A percentile compares a stretch with the other conserved stretches of the same genome.
phyloP scores from a whole-genome alignment of 768 basidiomycete species.

The Clavulina sp. region DNA sequence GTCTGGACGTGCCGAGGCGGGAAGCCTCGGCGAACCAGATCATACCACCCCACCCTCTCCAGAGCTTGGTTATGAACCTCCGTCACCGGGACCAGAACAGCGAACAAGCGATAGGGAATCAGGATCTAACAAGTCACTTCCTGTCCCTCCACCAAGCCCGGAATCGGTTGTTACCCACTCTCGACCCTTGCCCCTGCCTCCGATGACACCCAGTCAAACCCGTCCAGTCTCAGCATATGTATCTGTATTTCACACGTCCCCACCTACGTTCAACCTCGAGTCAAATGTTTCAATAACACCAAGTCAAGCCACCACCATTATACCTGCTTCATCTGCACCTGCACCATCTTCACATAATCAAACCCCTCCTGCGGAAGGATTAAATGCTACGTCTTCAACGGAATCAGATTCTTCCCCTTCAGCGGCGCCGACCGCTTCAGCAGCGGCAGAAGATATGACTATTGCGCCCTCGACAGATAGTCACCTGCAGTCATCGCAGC shows the following conservation, averaged over 20 bases:
- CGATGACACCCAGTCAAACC: background rate
- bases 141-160: no score
- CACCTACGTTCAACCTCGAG: background rate
- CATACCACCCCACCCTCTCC: background rate
- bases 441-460: background rate
- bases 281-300: background rate
- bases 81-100: no score
- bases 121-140: no score
- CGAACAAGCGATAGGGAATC: no score
- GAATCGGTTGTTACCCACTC: no score
- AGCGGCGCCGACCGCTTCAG: background rate
- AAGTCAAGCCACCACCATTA: no score
- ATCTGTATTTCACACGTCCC: background rate
- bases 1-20: constrained; percentile 14
- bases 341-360: background rate
- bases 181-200: background rate
- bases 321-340: background rate
- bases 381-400: background rate
- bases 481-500: background rate
- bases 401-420: background rate
- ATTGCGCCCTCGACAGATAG: background rate
- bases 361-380: background rate
- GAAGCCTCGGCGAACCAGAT: background rate
- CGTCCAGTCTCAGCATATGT: background rate
- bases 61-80: no score